These are phyloP conservation scores for Claviceps pazoutovae DNA, from an alignment of 2,329 filamentous ascomycete genomes.

Conservation along the genomic window DNA sequence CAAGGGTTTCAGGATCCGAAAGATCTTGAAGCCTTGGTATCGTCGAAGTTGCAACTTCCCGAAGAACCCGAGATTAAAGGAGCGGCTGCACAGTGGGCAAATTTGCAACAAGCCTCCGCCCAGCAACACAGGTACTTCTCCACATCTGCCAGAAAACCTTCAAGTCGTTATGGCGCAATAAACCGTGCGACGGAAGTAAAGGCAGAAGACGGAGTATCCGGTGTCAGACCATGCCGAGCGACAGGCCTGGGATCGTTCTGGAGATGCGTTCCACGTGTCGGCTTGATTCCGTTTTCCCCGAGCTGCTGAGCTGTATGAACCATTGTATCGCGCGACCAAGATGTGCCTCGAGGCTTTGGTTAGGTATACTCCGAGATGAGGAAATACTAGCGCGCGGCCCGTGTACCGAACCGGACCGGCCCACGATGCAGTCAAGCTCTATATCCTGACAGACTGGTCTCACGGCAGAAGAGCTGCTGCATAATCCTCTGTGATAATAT, in stretches of 20 bases:
- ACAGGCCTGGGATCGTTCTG: conserved; percentile 42
- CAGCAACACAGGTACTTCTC: conserved; percentile 22
- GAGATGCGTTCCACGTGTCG: conserved; percentile 44
- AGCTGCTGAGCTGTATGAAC: conserved; percentile 38
- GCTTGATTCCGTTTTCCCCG: conserved; percentile 35
- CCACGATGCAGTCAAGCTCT: conserved; percentile 34
- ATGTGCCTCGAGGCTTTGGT: conserved; percentile 32
- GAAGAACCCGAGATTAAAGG: conserved; percentile 6
- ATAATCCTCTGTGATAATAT: conserved; percentile 6
- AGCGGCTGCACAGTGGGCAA: conserved; percentile 22
- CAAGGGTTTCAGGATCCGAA: conserved; percentile 11
- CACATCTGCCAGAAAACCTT: conserved; percentile 15
- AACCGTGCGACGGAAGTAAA: neutral
- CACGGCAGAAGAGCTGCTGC: conserved; percentile 22
- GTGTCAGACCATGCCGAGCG: conserved; percentile 32
- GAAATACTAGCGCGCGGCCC: conserved; percentile 29
- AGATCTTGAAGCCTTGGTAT: conserved; percentile 18
- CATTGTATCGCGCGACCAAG: conserved; percentile 33
- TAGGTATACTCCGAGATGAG: conserved; percentile 44
- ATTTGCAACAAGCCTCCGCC: conserved; percentile 20
- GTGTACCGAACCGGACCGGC: conserved; percentile 32
- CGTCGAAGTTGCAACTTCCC: conserved; percentile 20
- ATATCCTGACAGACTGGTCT: conserved; percentile 42
- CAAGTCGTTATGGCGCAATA: conserved; percentile 1
- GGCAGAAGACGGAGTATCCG: neutral